phyloP scores from a whole-genome alignment of 2,329 filamentous ascomycete genomes.

The Trichoderma atrobrunneum region DNA sequence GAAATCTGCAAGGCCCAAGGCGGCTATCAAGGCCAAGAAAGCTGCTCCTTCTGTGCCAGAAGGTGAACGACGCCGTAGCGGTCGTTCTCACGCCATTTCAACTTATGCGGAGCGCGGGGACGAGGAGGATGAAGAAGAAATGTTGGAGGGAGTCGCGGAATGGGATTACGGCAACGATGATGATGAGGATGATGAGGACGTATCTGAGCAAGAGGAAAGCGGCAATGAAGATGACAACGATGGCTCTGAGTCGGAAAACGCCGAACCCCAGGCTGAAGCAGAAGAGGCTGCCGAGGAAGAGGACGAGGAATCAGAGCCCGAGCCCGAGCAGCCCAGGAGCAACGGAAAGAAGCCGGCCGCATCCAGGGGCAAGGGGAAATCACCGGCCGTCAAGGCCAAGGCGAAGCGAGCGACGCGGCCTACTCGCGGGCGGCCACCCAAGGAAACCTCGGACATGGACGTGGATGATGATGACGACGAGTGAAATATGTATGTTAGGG shows the following conservation, averaged over 20 bases:
- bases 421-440: slow-evolving; percentile 27
- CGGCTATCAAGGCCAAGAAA: slow-evolving; percentile 30
- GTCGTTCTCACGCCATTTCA: slow-evolving; percentile 47
- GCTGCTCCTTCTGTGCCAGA: slow-evolving; percentile 31
- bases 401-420: slow-evolving; percentile 26
- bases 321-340: slow-evolving; percentile 23
- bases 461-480: slow-evolving; percentile 32
- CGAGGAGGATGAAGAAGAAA: slow-evolving; percentile 58
- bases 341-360: slow-evolving; percentile 27
- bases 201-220: slow-evolving; percentile 19
- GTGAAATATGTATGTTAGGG: slow-evolving; percentile 16
- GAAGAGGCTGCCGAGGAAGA: slow-evolving; percentile 25
- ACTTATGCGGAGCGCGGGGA: slow-evolving; percentile 57
- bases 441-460: slow-evolving; percentile 35
- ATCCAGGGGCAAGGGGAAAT: slow-evolving; percentile 26
- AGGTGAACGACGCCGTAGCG: slow-evolving; percentile 54
- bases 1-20: slow-evolving; percentile 33
- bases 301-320: slow-evolving; percentile 22
- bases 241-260: slow-evolving; percentile 17
- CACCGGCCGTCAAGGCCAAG: slow-evolving; percentile 27
- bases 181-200: slow-evolving; percentile 22
- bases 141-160: slow-evolving; percentile 58
- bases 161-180: slow-evolving; percentile 48
- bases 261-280: slow-evolving; percentile 20
- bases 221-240: slow-evolving; percentile 18